Evolutionary conservation across 1,284 basidiomycete genomes (phyloP).

Genomic region (Trichosporon inkin): DNA sequence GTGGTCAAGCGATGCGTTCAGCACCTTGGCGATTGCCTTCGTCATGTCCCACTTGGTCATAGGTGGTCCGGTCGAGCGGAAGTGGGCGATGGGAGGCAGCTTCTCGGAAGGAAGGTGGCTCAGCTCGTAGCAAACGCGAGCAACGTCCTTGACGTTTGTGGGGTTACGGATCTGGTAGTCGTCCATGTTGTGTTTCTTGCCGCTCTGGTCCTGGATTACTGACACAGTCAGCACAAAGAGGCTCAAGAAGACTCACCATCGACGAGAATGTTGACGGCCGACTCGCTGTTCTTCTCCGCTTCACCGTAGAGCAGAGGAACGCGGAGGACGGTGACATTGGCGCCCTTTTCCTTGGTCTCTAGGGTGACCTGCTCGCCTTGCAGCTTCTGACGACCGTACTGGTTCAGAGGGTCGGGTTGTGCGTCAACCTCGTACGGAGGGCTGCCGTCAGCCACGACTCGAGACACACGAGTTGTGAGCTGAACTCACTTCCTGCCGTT

Average conservation of each 20-base stretch:
- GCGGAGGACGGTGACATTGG: constrained; percentile 45
- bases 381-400: constrained; percentile 51
- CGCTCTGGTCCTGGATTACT: constrained; percentile 51
- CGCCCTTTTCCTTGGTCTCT: constrained; percentile 32
- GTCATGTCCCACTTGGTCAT: constrained; percentile 56
- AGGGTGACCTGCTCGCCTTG: constrained; percentile 44
- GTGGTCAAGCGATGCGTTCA: constrained; percentile 41
- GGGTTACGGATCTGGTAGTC: constrained; percentile 52
- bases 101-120: constrained; percentile 29
- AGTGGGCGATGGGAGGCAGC: constrained; percentile 51
- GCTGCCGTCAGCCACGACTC: constrained; percentile 22
- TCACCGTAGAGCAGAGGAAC: constrained; percentile 52
- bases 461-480: not conserved
- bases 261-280: constrained; percentile 52
- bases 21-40: constrained; percentile 39
- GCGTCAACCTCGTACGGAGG: constrained; percentile 53
- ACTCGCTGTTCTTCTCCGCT: constrained; percentile 50
- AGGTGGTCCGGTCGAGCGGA: constrained; percentile 48
- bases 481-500: constrained; percentile 40
- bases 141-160: constrained; percentile 54
- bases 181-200: constrained; percentile 52
- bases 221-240: not conserved
- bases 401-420: constrained; percentile 52
- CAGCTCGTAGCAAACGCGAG: constrained; percentile 49
- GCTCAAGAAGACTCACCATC: constrained; percentile 36